Conservation (phyloP, 805 yeast genomes). For the Nakazawaea holstii region DNA sequence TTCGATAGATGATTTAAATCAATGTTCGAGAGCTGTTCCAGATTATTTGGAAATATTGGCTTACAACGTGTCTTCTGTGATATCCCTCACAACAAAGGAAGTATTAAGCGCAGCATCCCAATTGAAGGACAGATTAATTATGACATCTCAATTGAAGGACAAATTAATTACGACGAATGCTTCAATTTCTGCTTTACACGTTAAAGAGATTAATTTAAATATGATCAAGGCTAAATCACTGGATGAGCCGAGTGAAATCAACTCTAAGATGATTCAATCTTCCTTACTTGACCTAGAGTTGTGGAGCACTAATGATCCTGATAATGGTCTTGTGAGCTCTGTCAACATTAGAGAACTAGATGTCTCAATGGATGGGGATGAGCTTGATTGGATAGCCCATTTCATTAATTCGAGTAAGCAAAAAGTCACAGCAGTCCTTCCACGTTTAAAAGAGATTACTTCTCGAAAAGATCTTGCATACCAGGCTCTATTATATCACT, state of each 20-base stretch:
- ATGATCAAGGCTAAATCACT: background rate
- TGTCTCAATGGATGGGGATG: constrained; percentile 10
- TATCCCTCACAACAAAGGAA: constrained; percentile 23
- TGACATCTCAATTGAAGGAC: constrained; percentile 19
- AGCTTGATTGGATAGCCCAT: constrained; percentile 21
- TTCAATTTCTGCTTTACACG: constrained; percentile 26
- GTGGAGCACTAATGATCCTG: constrained; percentile 26
- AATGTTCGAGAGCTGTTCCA: background rate
- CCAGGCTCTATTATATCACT: constrained; percentile 36
- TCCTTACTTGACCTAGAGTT: constrained; percentile 25
- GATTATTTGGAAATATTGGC: constrained; percentile 12
- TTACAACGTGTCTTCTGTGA: constrained; percentile 17
- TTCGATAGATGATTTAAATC: background rate
- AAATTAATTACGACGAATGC: constrained; percentile 13
- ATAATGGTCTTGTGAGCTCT: constrained; percentile 12
- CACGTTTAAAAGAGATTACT: background rate
- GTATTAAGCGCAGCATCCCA: constrained; percentile 26
- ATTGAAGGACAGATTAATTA: constrained; percentile 12
- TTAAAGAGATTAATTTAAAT: constrained; percentile 5
- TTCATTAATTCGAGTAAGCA: constrained; percentile 11
- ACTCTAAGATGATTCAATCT: background rate
- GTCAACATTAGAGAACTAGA: constrained; percentile 8
- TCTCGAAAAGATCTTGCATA: constrained; percentile 12
- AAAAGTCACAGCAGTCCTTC: background rate
- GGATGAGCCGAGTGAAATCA: background rate